Conservation (phyloP, 495 filamentous ascomycete genomes). For the Aspergillus saccharolyticus region DNA sequence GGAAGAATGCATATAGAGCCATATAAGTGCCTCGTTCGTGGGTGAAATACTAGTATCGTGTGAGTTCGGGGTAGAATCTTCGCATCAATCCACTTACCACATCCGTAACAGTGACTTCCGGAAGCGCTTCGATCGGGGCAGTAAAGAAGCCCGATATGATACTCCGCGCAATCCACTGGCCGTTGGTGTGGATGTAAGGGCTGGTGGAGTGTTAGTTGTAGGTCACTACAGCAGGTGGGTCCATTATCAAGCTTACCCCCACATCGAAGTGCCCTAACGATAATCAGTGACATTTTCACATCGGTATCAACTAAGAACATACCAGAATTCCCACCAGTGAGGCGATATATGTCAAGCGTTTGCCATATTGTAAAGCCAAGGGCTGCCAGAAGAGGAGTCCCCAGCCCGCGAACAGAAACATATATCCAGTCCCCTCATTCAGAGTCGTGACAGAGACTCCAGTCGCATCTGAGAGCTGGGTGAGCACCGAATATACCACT, state of each 20-base stretch:
- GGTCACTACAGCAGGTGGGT: not conserved
- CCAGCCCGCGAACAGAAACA: constrained; percentile 60
- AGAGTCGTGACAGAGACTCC: constrained; percentile 49
- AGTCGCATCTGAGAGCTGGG: constrained; percentile 51
- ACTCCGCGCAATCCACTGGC: constrained; percentile 61
- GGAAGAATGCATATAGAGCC: constrained; percentile 57
- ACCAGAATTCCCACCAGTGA: constrained; percentile 52
- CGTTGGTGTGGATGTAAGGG: constrained; percentile 41
- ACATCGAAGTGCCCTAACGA: constrained; percentile 30
- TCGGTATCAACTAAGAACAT: constrained; percentile 7
- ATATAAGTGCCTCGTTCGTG: constrained; percentile 63
- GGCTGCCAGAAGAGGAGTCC: constrained; percentile 66
- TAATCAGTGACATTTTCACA: not conserved
- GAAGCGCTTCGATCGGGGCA: constrained; percentile 59
- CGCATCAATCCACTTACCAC: constrained; percentile 32
- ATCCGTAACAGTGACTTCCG: constrained; percentile 58
- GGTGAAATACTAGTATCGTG: constrained; percentile 50
- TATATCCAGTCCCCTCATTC: constrained; percentile 59
- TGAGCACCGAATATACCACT: constrained; percentile 58
- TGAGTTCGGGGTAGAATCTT: not conserved
- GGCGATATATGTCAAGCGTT: constrained; percentile 57
- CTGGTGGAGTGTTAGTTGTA: constrained; percentile 16
- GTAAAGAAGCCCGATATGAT: constrained; percentile 60
- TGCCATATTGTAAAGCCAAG: constrained; percentile 61
- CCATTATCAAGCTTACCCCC: constrained; percentile 32